These are phyloP conservation scores for Aspergillus panamensis DNA, from an alignment of 495 filamentous ascomycete genomes.

Conservation along the genomic window DNA sequence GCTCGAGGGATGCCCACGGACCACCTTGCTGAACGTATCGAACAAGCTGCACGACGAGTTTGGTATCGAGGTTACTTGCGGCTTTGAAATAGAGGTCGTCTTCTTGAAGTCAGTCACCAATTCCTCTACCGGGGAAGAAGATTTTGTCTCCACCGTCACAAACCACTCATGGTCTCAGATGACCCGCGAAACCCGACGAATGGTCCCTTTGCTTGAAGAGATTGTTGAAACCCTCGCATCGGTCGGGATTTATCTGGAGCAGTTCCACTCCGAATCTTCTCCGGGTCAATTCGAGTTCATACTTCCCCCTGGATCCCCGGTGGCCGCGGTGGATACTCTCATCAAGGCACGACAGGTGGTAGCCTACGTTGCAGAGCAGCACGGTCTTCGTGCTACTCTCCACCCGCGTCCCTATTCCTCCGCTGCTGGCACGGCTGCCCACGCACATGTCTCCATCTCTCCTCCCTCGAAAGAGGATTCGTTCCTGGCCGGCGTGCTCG, in stretches of 20 bases:
- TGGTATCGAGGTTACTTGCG: constrained; percentile 56
- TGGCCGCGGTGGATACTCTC: constrained; percentile 69
- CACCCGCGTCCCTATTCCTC: constrained; percentile 64
- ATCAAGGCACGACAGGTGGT: constrained; percentile 71
- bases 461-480: constrained; percentile 26
- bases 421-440: constrained; percentile 38
- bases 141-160: constrained; percentile 25
- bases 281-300: constrained; percentile 81
- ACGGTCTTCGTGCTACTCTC: constrained; percentile 65
- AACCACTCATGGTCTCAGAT: constrained; percentile 53
- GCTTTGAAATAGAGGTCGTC: constrained; percentile 82
- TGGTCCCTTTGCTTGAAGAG: constrained; percentile 58
- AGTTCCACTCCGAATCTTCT: constrained; percentile 75
- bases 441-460: constrained; percentile 42
- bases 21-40: constrained; percentile 50
- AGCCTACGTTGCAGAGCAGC: constrained; percentile 35
- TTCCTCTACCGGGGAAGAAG: constrained; percentile 16
- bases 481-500: constrained; percentile 40
- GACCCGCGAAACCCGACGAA: constrained; percentile 34
- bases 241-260: constrained; percentile 63
- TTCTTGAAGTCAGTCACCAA: constrained; percentile 49
- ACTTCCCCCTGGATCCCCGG: constrained; percentile 58
- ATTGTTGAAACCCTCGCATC: constrained; percentile 54
- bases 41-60: constrained; percentile 37
- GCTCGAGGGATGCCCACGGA: constrained; percentile 55